These are phyloP conservation scores for Diatrype stigma DNA, from an alignment of 2,329 filamentous ascomycete species.

Conservation along the genomic window DNA sequence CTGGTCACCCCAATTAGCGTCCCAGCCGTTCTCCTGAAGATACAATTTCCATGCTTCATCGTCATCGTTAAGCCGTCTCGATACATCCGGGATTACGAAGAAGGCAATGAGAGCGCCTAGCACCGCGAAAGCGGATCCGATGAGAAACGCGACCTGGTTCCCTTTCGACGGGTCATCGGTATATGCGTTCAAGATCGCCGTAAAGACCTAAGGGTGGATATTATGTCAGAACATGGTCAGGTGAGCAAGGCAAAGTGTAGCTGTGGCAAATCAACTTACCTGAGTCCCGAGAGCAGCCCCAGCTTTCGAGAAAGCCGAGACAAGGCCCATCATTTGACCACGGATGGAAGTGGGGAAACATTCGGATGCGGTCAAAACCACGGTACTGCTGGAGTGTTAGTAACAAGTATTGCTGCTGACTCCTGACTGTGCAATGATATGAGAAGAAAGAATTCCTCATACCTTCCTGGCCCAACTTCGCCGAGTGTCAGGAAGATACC, in stretches of 20 bases:
- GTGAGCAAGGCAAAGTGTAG: too few species aligned
- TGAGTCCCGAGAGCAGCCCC: conserved; percentile 47
- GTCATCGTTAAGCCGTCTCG: conserved; percentile 37
- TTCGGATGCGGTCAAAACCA: conserved; percentile 38
- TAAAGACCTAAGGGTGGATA: conserved; percentile 34
- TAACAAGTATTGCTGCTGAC: too few species aligned
- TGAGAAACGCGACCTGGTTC: conserved; percentile 45
- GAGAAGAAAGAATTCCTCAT: too few species aligned
- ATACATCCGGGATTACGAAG: conserved; percentile 42
- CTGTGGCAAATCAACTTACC: conserved; percentile 1
- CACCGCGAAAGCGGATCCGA: conserved; percentile 45
- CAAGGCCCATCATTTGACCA: conserved; percentile 45
- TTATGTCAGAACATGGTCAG: too few species aligned
- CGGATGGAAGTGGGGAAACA: conserved; percentile 47
- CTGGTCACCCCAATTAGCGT: conserved; percentile 30
- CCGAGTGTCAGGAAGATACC: conserved; percentile 45
- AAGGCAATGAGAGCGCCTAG: conserved; percentile 40
- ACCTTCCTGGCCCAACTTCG: conserved; percentile 47
- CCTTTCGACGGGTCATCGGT: conserved; percentile 36
- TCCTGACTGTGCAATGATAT: too few species aligned
- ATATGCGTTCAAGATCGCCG: conserved; percentile 43
- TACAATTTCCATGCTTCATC: conserved; percentile 41
- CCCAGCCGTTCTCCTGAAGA: conserved; percentile 38
- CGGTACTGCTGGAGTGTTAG: conserved; percentile 23
- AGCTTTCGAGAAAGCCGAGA: conserved; percentile 43